Base-by-base conservation (phyloP, 2,329 filamentous ascomycete species). In the Epichloe sibirici region DNA sequence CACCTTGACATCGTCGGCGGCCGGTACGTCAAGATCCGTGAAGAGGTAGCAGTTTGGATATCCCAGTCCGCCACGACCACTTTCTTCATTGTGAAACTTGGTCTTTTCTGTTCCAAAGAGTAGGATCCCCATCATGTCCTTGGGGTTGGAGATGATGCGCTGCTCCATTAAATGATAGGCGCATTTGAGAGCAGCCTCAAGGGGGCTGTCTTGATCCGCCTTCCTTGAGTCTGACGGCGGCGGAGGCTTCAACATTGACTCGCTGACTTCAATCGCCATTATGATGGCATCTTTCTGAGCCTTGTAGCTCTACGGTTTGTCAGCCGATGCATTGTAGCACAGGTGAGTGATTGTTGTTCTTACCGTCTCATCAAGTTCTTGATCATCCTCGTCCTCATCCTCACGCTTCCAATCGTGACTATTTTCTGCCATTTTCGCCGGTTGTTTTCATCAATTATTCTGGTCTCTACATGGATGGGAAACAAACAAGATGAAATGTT, bases 131-230 rank as follows among this genome's bases (percentile, higher is more conserved):
- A 98, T 96, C 88, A 96, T 94, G 56, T 98, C 93, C 63, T 85
- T 90, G 1, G 93, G 93, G 56, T 90, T 91, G 3, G 91, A 91
- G 61, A 98, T 97, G 68, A 98, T 97, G 61, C 93, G 88, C 71
- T 97, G 91, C 70, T 97, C 89, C 88, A 98, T 96, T 51, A 98
- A 75, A 63, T 89, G 82, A 63, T 95, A 95, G 53, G 91, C 93
- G 62, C 89, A 96, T 75, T 95, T 95, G 48, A 98, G 71, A 4
- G 93, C 90, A 15, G 91, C 90, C 50, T 85, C 77, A 1, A 89
- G 76, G 4, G 91, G 83, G 45, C 86, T 90, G 62, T 91, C 88
- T 53, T 75, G 82, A 57, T 88, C 85, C 44, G 82, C 80, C 66
- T 90, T 91, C 69, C 88, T 95, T 49, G 83, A 78, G 55, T 79